These are phyloP conservation scores for Neophaeococcomyces aloes DNA, from an alignment of 2,329 filamentous ascomycete species.

Conservation along the genomic window DNA sequence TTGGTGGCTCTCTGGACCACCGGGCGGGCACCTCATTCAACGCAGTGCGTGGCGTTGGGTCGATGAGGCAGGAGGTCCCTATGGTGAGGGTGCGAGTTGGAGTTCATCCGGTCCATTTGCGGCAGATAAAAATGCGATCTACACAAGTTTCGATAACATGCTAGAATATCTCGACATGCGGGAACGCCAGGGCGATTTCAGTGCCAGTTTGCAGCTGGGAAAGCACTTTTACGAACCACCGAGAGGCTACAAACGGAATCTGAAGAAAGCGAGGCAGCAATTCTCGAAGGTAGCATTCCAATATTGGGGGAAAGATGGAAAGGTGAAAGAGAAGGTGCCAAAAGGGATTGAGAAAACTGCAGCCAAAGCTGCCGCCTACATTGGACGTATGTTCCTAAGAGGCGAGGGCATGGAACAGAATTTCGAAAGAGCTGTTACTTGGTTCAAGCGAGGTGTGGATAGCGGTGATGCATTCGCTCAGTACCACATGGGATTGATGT, in stretches of 20 bases:
- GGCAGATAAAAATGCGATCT: conserved; percentile 48
- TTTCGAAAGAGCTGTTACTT: conserved; percentile 62
- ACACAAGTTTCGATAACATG: conserved; percentile 77
- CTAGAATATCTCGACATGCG: conserved; percentile 88
- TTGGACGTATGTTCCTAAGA: conserved; percentile 80
- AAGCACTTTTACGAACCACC: conserved; percentile 83
- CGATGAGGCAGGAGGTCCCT: conserved; percentile 83
- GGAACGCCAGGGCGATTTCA: conserved; percentile 79
- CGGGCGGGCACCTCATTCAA: conserved; percentile 69
- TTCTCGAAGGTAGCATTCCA: conserved; percentile 69
- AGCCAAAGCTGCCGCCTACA: conserved; percentile 71
- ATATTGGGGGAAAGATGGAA: conserved; percentile 76
- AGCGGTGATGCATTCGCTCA: conserved; percentile 75
- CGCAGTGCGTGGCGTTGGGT: conserved; percentile 74
- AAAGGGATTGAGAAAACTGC: conserved; percentile 65
- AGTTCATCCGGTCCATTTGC: conserved; percentile 79
- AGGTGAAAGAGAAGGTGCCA: conserved; percentile 57
- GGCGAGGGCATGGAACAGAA: conserved; percentile 76
- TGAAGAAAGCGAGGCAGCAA: conserved; percentile 64
- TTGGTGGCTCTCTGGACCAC: conserved; percentile 81
- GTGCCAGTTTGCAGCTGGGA: conserved; percentile 75
- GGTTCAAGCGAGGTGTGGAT: conserved; percentile 70
- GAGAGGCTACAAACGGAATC: conserved; percentile 60
- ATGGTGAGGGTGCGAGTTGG: conserved; percentile 87
- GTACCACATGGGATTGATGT: conserved; percentile 73